Base-by-base conservation (phyloP, 352 stramenopile species). In the Phytopythium delawarense region DNA sequence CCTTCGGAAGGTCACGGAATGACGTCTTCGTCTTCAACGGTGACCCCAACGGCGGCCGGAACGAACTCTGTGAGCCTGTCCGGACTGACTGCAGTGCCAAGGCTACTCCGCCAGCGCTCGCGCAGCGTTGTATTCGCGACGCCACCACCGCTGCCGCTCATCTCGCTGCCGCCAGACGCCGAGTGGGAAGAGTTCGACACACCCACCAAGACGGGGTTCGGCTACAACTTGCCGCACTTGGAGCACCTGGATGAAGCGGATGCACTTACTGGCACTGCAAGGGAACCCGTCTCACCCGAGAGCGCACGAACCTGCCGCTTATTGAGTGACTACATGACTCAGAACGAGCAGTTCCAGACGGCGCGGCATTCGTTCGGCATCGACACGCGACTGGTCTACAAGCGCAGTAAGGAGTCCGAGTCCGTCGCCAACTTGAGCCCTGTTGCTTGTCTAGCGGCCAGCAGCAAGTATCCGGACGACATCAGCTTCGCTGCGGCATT, bases 161-260 rank as follows among this genome's bases (percentile, higher is more conserved):
- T 89, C 35, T 83, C 79, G 51, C 67, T 91, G 51, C 76, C 79
- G 32, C 78, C 78, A 0, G 81, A 88, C 9, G 79, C 87, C 44
- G 76, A 91, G 16, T 88, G 74, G 77, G 79, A 85, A 55, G 74
- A 91, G 49, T 91, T 89, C 48, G 70, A 87, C 49, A 78, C 75
- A 4, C 66, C 79, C 3, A 84, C 77, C 30, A 78, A 74, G 40
- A 84, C 79, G 11, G 81, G 81, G 2, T 91, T 91, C 46, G 61
- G 57, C 37, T 89, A 91, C 53, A 46, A 61, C 2, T 60, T 91
- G 18, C 76, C 81, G 16, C 65, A 88, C 40, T n/a, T 84, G 9
- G 65, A 72, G 12, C 45, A 78, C 21, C 48, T 75, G 12, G 62
- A 77, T 8, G 79, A 84, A 42, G 71, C 78, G 11, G 79, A 84